Evolutionary conservation across 257 asterid genomes (phyloP).

Genomic region (Hygrophila difformis): DNA sequence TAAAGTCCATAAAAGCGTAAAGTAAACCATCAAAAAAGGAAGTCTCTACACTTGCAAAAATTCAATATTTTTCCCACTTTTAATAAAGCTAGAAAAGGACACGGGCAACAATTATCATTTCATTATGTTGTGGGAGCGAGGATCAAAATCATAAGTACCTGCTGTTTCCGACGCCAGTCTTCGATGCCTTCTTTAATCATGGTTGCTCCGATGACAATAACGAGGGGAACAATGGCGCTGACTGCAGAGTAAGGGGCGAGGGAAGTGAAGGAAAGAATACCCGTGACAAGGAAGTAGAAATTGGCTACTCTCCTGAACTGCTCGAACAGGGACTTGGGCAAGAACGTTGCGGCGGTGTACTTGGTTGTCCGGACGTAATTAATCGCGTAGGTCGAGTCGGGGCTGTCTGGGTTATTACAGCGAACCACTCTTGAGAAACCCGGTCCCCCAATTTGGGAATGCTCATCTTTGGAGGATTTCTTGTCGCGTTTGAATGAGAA

Average conservation of each 20-base stretch:
- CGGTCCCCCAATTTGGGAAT: conserved; percentile 54
- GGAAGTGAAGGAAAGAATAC: conserved; percentile 47
- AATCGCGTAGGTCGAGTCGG: conserved; percentile 32
- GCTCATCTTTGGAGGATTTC: conserved; percentile 27
- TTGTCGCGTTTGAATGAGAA: conserved; percentile 35
- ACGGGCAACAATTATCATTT: too few species aligned
- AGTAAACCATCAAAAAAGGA: background rate
- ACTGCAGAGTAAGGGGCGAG: conserved; percentile 53
- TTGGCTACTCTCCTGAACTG: conserved; percentile 81
- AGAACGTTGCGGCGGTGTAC: conserved; percentile 52
- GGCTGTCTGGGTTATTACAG: conserved; percentile 41
- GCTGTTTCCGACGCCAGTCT: conserved; percentile 57
- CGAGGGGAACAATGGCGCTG: conserved; percentile 49
- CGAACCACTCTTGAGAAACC: conserved; percentile 59
- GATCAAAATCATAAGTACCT: conserved; percentile 27
- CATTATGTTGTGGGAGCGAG: too few species aligned
- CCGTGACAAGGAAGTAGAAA: conserved; percentile 52
- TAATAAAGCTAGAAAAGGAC: conserved; percentile 1
- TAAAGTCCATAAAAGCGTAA: conserved; percentile 2
- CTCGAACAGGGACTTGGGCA: conserved; percentile 67
- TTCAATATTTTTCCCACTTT: background rate
- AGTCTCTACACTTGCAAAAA: background rate
- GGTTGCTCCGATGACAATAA: conserved; percentile 51
- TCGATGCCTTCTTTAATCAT: conserved; percentile 66
- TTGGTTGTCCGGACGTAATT: conserved; percentile 66